A percentile compares a stretch with the other conserved stretches of the same genome.
phyloP scores from a whole-genome alignment of 2,329 filamentous ascomycete species.

The Anthostomella pinea region DNA sequence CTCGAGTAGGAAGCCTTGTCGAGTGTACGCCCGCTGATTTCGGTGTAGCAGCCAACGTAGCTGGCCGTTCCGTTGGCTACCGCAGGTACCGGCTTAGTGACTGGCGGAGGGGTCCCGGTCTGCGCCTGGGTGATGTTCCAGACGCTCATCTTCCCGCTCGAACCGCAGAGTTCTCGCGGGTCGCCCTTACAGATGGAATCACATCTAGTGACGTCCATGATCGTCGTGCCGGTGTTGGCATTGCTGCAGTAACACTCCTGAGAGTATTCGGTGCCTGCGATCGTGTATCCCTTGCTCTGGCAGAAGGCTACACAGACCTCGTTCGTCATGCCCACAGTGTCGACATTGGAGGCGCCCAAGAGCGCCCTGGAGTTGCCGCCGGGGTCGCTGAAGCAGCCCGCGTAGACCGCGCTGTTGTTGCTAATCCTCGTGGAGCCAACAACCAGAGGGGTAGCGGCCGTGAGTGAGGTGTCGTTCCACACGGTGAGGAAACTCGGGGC shows the following conservation, averaged over 20 bases:
- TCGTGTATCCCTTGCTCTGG: slow-evolving; percentile 9
- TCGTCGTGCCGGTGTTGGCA: slow-evolving; percentile 4
- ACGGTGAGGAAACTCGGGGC: too few relatives aligned
- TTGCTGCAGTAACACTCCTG: slow-evolving; percentile 18
- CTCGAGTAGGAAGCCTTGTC: slow-evolving; percentile 6
- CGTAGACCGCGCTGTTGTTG: too few relatives aligned
- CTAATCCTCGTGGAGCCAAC: too few relatives aligned
- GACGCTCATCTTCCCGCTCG: slow-evolving; percentile 14
- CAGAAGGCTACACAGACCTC: slow-evolving; percentile 16
- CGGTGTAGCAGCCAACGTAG: slow-evolving; percentile 19
- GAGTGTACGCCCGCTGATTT: slow-evolving; percentile 12
- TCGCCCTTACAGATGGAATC: slow-evolving; percentile 19
- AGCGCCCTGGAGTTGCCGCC: too few relatives aligned
- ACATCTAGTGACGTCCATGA: slow-evolving; percentile 10
- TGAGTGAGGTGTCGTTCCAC: too few relatives aligned
- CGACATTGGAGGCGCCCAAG: too few relatives aligned
- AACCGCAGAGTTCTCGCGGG: slow-evolving; percentile 11
- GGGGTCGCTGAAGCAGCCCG: too few relatives aligned
- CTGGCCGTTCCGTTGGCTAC: slow-evolving; percentile 7
- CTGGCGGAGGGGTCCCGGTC: background rate
- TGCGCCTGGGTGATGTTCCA: slow-evolving; percentile 7
- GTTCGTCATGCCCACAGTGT: too few relatives aligned
- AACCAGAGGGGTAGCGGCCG: too few relatives aligned
- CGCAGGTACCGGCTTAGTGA: slow-evolving; percentile 1
- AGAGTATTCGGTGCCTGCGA: slow-evolving; percentile 18